Percentiles rank a stretch among this genome's conserved stretches.
Evolutionary conservation across 2,329 filamentous ascomycete species (phyloP).

Genomic region (Aspergillus intermedius): DNA sequence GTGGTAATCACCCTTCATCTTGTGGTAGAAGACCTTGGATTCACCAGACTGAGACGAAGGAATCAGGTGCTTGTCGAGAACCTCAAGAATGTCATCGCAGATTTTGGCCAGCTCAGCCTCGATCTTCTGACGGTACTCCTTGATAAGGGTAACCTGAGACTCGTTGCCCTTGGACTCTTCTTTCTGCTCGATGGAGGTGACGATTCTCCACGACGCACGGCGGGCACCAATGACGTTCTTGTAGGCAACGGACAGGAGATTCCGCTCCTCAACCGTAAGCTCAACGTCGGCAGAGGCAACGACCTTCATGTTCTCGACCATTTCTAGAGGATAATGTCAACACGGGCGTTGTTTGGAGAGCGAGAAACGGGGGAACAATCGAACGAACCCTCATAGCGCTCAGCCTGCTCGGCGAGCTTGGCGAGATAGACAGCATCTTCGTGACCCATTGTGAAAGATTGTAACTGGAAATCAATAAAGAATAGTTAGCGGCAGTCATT

Average conservation of each 20-base stretch:
- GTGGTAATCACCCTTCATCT: conserved; percentile 99
- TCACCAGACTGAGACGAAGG: conserved; percentile 90
- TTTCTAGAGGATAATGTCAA: conserved; percentile 57
- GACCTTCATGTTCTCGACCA: conserved; percentile 99
- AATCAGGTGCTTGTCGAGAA: conserved; percentile 89
- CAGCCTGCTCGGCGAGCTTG: conserved; percentile 99
- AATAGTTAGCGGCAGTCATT: conserved; percentile 6
- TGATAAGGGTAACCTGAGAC: conserved; percentile 82
- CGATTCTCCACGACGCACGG: conserved; percentile 96
- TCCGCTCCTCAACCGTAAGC: conserved; percentile 88
- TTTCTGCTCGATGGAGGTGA: conserved; percentile 98
- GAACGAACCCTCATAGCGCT: conserved; percentile 96
- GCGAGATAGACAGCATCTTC: conserved; percentile 99
- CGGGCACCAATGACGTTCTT: conserved; percentile 98
- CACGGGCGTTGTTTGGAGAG: conserved; percentile 1
- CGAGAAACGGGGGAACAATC: not conserved
- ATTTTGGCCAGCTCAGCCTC: conserved; percentile 95
- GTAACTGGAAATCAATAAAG: conserved; percentile 18
- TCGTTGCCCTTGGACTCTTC: conserved; percentile 98
- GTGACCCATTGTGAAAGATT: conserved; percentile 78
- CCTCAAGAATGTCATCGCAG: conserved; percentile 94
- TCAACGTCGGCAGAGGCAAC: conserved; percentile 82
- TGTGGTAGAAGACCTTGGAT: conserved; percentile 99
- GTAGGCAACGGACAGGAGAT: conserved; percentile 95
- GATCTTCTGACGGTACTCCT: conserved; percentile 98